Percentiles rank a stretch among this genome's conserved stretches.
phyloP scores from a whole-genome alignment of 257 asterid species.

The Solanum ahanhuiri region DNA sequence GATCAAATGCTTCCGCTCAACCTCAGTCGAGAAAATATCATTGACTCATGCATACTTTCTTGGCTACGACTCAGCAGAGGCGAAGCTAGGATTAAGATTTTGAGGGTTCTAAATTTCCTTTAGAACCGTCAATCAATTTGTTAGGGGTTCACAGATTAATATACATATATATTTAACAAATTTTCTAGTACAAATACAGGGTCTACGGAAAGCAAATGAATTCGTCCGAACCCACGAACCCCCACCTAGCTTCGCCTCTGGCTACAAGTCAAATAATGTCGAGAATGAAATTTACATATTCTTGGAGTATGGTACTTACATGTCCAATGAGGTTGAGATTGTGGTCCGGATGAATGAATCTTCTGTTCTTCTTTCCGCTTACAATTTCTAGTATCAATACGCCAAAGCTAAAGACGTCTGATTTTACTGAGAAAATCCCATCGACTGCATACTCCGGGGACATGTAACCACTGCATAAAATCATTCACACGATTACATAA shows the following conservation, averaged over 20 bases:
- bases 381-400: slow-evolving; percentile 19
- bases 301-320: slow-evolving; percentile 4
- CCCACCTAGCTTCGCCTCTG: background rate
- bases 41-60: background rate
- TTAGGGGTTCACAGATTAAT: too few relatives aligned
- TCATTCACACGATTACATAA: background rate
- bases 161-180: too few relatives aligned
- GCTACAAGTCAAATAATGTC: background rate
- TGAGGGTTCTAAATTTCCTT: too few relatives aligned
- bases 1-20: background rate
- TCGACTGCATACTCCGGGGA: slow-evolving; percentile 27
- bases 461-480: slow-evolving; percentile 23
- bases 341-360: slow-evolving; percentile 9
- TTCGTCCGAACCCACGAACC: too few relatives aligned
- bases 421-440: slow-evolving; percentile 25
- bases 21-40: background rate
- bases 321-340: slow-evolving; percentile 24
- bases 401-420: slow-evolving; percentile 27
- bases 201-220: fast-evolving
- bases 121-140: too few relatives aligned
- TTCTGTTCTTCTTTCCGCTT: slow-evolving; percentile 20
- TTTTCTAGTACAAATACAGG: too few relatives aligned
- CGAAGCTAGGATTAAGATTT: too few relatives aligned
- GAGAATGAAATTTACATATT: background rate
- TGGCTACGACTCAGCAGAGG: background rate